Evolutionary conservation across 2,329 filamentous ascomycete genomes (phyloP).

Genomic region (Pezicula neosporulosa): DNA sequence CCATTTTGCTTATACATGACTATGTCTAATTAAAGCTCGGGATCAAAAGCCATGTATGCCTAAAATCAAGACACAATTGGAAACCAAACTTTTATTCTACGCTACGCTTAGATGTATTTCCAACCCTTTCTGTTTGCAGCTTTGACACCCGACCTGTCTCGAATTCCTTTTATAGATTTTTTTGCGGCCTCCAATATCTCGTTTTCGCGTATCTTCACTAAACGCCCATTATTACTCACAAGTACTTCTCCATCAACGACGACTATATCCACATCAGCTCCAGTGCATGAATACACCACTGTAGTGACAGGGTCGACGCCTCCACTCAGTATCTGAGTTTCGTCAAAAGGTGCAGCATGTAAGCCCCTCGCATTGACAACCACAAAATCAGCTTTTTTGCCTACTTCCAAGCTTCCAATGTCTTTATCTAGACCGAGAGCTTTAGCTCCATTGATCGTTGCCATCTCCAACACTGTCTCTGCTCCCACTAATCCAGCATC

Average conservation of each 20-base stretch:
- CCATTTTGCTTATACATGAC: not conserved
- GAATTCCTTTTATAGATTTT: constrained; percentile 15
- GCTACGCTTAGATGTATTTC: constrained; percentile 12
- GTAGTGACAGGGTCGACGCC: constrained; percentile 35
- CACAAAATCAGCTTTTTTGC: constrained; percentile 55
- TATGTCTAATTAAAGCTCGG: not conserved
- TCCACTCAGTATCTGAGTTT: constrained; percentile 24
- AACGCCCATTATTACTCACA: constrained; percentile 15
- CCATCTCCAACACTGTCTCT: constrained; percentile 45
- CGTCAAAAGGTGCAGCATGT: constrained; percentile 33
- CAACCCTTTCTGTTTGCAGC: constrained; percentile 14
- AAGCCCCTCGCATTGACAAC: constrained; percentile 35
- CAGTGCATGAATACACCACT: constrained; percentile 24
- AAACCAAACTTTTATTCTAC: not conserved
- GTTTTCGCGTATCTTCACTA: constrained; percentile 21
- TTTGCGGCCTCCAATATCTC: constrained; percentile 14
- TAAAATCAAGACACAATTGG: not conserved
- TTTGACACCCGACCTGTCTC: constrained; percentile 15
- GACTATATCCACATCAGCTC: constrained; percentile 21
- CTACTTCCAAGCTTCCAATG: constrained; percentile 48
- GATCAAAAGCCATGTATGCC: not conserved
- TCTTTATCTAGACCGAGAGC: constrained; percentile 47
- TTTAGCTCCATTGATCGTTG: constrained; percentile 46
- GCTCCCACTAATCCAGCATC: constrained; percentile 41
- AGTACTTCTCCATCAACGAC: constrained; percentile 24